Percentiles rank a stretch among this genome's conserved stretches.
Evolutionary conservation across 2,329 filamentous ascomycete species (phyloP).

Genomic region (Aspergillus chevalieri): DNA sequence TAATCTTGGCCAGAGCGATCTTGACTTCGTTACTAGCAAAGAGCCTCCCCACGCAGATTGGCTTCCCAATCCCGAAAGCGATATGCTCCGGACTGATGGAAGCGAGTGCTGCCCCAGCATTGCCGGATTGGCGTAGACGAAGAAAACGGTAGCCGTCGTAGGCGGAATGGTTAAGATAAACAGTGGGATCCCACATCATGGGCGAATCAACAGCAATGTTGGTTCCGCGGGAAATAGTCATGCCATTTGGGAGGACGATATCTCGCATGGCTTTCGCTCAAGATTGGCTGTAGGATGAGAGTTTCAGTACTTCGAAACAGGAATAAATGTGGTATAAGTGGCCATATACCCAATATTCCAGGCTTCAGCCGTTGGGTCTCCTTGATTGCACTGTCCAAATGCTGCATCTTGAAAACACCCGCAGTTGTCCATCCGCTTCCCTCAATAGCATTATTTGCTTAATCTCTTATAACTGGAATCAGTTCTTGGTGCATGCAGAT

Average conservation of each 20-base stretch:
- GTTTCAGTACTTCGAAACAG: background rate
- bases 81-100: slow-evolving; percentile 1
- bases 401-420: slow-evolving; percentile 14
- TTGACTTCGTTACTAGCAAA: slow-evolving; percentile 24
- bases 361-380: slow-evolving; percentile 11
- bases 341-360: slow-evolving; percentile 4
- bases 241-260: slow-evolving; percentile 11
- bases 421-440: slow-evolving; percentile 6
- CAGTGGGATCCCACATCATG: slow-evolving; percentile 8
- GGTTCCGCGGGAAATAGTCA: slow-evolving; percentile 10
- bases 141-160: slow-evolving; percentile 5
- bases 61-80: slow-evolving; percentile 21
- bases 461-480: slow-evolving; percentile 6
- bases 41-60: slow-evolving; percentile 24
- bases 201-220: slow-evolving; percentile 7
- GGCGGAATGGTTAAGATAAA: slow-evolving; percentile 9
- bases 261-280: slow-evolving; percentile 6
- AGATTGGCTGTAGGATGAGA: slow-evolving; percentile 1
- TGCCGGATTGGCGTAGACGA: background rate
- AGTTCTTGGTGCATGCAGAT: slow-evolving; percentile 6
- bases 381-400: slow-evolving; percentile 13
- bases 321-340: background rate
- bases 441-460: slow-evolving; percentile 3
- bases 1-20: slow-evolving; percentile 17
- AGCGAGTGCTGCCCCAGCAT: background rate